A percentile compares a stretch with the other conserved stretches of the same genome.
These are phyloP conservation scores for Medicago ruthenica DNA, from an alignment of 306 rosid genomes.

Conservation along the genomic window DNA sequence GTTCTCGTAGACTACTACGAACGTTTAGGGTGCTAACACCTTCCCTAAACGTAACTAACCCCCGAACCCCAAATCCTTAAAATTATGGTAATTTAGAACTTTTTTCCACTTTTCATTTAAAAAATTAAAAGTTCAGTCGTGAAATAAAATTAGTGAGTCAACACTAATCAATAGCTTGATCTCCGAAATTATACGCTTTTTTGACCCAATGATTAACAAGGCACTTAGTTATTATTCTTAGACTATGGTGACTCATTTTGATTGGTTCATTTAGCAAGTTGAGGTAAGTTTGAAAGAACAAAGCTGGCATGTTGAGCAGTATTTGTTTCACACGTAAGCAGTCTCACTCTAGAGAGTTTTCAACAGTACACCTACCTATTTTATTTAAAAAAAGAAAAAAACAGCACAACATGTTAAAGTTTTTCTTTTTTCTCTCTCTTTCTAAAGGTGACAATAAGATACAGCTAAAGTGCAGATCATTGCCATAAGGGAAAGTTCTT, in stretches of 20 bases:
- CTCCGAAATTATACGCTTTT: not conserved
- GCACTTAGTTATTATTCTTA: not conserved
- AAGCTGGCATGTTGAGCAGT: constrained; percentile 43
- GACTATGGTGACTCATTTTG: not conserved
- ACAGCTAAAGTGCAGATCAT: constrained; percentile 61
- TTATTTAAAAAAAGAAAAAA: not conserved
- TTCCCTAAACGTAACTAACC: too few species aligned
- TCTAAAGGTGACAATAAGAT: constrained; percentile 52
- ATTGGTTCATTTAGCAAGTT: constrained; percentile 17
- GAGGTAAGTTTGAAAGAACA: constrained; percentile 2
- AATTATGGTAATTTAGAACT: too few species aligned
- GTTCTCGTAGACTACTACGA: too few species aligned
- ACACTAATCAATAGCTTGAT: too few species aligned
- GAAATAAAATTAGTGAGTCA: too few species aligned
- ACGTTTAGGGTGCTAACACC: too few species aligned
- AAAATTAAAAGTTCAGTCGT: too few species aligned
- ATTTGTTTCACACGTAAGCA: constrained; percentile 29
- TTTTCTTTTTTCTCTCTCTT: not conserved
- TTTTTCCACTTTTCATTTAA: too few species aligned
- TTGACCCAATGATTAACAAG: not conserved
- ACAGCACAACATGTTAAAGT: not conserved
- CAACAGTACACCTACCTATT: not conserved
- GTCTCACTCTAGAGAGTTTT: not conserved
- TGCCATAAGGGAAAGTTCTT: constrained; percentile 45
- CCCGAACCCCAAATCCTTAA: too few species aligned